Evolutionary conservation across 2,329 filamentous ascomycete genomes (phyloP).

Genomic region (Trichoderma sp.): DNA sequence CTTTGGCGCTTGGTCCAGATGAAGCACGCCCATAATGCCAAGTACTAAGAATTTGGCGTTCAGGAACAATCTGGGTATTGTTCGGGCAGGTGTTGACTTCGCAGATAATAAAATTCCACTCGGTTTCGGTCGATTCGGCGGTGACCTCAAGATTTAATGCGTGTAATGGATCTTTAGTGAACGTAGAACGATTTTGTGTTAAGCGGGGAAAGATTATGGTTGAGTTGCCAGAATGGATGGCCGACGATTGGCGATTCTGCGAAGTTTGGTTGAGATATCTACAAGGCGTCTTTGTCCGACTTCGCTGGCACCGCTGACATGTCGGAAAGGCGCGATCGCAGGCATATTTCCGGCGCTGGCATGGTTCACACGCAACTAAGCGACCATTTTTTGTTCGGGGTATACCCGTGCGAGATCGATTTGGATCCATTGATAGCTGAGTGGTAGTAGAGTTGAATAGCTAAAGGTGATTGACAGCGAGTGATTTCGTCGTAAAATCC

Average conservation of each 20-base stretch:
- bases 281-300: not conserved
- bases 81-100: not conserved
- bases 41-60: not conserved
- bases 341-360: not conserved
- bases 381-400: constrained; percentile 2
- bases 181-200: not conserved
- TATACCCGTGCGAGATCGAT: not conserved
- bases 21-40: not conserved
- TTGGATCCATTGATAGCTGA: not conserved
- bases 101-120: not conserved
- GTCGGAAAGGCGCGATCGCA: not conserved
- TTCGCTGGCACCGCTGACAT: constrained; percentile 1
- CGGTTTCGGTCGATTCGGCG: not conserved
- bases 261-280: not conserved
- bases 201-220: not conserved
- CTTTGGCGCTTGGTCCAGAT: not conserved
- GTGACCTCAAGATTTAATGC: not conserved
- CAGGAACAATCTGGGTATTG: not conserved
- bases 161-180: not conserved
- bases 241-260: not conserved
- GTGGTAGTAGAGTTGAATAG: not conserved
- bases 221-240: not conserved
- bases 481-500: not conserved
- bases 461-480: not conserved
- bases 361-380: not conserved